Conservation (phyloP, 2,329 filamentous ascomycete genomes). For the Atkinsonella texensis region DNA sequence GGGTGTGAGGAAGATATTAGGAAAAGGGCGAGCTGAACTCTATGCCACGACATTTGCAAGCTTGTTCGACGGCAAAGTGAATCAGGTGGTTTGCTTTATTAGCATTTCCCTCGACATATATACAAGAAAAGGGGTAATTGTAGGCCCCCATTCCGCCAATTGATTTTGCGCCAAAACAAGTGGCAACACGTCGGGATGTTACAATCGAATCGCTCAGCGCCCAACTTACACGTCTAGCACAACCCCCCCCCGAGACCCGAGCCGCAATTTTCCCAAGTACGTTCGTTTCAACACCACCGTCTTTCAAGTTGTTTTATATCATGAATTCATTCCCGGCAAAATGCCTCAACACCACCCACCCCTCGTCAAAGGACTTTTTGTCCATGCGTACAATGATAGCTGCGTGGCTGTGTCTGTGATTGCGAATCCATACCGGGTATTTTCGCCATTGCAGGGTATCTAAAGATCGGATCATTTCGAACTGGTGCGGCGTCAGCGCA, state of each 20-base stretch:
- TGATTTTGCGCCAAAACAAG: no score
- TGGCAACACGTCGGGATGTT: neutral
- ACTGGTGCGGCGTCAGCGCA: constrained; percentile 68
- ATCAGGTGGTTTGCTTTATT: no score
- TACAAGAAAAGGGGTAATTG: no score
- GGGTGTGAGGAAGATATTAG: no score
- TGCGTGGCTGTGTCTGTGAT: constrained; percentile 71
- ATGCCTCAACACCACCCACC: constrained; percentile 64
- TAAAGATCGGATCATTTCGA: constrained; percentile 69
- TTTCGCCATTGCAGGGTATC: constrained; percentile 55
- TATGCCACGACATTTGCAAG: no score
- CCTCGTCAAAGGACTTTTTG: constrained; percentile 59
- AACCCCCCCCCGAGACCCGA: neutral
- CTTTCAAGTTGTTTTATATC: constrained; percentile 11
- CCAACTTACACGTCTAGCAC: neutral
- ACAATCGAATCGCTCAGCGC: neutral
- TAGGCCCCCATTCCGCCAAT: no score
- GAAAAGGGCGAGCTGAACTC: no score
- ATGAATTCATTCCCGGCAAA: constrained; percentile 67
- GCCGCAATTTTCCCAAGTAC: neutral
- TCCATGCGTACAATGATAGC: constrained; percentile 75
- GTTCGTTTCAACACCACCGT: no score
- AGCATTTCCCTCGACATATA: no score
- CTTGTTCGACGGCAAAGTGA: no score
- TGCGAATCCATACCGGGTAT: constrained; percentile 63